phyloP scores from a whole-genome alignment of 2,329 filamentous ascomycete genomes.

The Thelonectria discophora region DNA sequence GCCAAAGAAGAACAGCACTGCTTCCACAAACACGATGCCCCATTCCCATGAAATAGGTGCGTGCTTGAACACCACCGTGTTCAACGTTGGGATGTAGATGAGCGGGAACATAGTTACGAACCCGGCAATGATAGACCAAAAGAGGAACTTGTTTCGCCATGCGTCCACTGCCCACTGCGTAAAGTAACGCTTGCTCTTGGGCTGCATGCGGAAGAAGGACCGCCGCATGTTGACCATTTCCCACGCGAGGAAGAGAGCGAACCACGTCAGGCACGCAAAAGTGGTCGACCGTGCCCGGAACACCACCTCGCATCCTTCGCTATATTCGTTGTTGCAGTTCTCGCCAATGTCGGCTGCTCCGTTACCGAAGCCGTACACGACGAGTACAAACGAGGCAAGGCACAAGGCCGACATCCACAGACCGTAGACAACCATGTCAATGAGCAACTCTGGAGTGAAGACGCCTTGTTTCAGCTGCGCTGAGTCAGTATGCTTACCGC shows the following conservation, averaged over 20 bases:
- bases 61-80: conserved; percentile 66
- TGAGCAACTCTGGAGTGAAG: conserved; percentile 70
- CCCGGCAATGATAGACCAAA: conserved; percentile 63
- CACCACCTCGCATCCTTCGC: conserved; percentile 63
- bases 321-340: conserved; percentile 68
- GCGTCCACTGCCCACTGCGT: conserved; percentile 73
- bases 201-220: conserved; percentile 78
- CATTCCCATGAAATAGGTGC: conserved; percentile 68
- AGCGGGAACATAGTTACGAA: conserved; percentile 58
- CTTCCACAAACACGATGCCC: conserved; percentile 64
- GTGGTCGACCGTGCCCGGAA: conserved; percentile 77
- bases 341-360: conserved; percentile 61
- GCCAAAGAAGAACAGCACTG: conserved; percentile 65
- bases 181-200: conserved; percentile 66
- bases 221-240: conserved; percentile 76
- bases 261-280: conserved; percentile 78
- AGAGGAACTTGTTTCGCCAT: conserved; percentile 77
- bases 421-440: conserved; percentile 74
- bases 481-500: background rate
- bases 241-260: conserved; percentile 78
- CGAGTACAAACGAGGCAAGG: conserved; percentile 60
- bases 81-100: conserved; percentile 67
- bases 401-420: conserved; percentile 72
- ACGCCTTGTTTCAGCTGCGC: conserved; percentile 58
- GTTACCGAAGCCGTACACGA: conserved; percentile 60